These are phyloP conservation scores for Daedaleopsis nitida DNA, from an alignment of 768 basidiomycete species.

Conservation along the genomic window DNA sequence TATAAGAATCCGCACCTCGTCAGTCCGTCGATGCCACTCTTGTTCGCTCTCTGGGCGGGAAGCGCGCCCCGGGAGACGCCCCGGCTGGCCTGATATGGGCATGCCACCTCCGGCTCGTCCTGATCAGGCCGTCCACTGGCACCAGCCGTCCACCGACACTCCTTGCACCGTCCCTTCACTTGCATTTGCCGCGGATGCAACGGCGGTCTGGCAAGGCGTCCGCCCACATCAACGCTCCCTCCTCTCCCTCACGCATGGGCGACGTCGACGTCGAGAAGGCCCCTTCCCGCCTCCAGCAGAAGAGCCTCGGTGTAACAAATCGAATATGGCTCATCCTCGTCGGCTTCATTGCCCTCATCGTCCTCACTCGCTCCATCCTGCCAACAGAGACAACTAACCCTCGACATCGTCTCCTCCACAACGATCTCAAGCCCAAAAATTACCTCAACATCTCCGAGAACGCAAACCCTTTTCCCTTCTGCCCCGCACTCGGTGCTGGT, in stretches of 20 bases:
- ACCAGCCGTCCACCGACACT: conserved; percentile 4
- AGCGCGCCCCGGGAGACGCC: conserved; percentile 1
- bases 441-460: conserved; percentile 68
- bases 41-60: background rate
- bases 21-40: background rate
- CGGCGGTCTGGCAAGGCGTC: conserved; percentile 56
- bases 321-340: conserved; percentile 66
- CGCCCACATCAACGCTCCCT: conserved; percentile 56
- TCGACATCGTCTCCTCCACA: conserved; percentile 31
- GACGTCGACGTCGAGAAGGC: conserved; percentile 47
- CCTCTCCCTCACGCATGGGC: conserved; percentile 48
- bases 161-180: no score
- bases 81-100: conserved; percentile 10
- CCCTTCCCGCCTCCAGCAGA: conserved; percentile 53
- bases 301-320: conserved; percentile 63
- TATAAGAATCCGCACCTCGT: no score
- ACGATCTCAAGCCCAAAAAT: conserved; percentile 69
- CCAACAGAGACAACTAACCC: conserved; percentile 36
- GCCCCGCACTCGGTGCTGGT: conserved; percentile 82
- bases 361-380: conserved; percentile 58
- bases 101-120: background rate
- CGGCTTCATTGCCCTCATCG: conserved; percentile 54
- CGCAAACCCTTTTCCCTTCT: conserved; percentile 84
- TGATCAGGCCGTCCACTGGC: conserved; percentile 9
- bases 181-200: conserved; percentile 54